phyloP scores from a whole-genome alignment of 306 rosid species.

The Begonia fuchsioides region DNA sequence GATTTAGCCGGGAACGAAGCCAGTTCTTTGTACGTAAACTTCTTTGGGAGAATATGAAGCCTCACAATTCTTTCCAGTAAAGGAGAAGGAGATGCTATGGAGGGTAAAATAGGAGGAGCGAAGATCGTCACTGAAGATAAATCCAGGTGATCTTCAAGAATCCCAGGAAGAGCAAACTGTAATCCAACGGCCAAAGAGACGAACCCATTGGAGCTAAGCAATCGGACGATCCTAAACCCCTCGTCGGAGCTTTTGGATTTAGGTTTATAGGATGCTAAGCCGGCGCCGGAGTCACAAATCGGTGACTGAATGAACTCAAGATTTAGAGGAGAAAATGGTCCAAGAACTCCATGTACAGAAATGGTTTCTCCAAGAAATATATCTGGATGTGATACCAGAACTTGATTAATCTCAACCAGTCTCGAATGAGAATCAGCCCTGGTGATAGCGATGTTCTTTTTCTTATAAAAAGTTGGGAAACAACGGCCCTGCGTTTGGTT shows the following conservation, averaged over 20 bases:
- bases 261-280: too few relatives aligned
- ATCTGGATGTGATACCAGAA: constrained; percentile 41
- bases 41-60: constrained; percentile 54
- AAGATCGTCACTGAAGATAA: constrained; percentile 37
- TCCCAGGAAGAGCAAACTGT: constrained; percentile 40
- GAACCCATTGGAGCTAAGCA: too few relatives aligned
- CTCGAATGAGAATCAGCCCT: constrained; percentile 11
- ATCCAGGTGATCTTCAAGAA: constrained; percentile 22
- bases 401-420: constrained; percentile 43
- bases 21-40: constrained; percentile 25
- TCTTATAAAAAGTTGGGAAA: constrained; percentile 29
- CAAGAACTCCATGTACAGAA: constrained; percentile 48
- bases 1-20: constrained; percentile 22
- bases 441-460: constrained; percentile 29
- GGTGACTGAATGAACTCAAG: too few relatives aligned
- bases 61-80: constrained; percentile 44
- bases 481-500: constrained; percentile 23
- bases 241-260: too few relatives aligned
- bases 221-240: too few relatives aligned
- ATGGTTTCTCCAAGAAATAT: constrained; percentile 23
- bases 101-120: constrained; percentile 41
- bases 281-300: too few relatives aligned
- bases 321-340: constrained; percentile 20
- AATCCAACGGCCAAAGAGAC: constrained; percentile 16
- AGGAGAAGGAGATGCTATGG: constrained; percentile 18